phyloP scores from a whole-genome alignment of 2,329 filamentous ascomycete species.

The Cadophora sp. region DNA sequence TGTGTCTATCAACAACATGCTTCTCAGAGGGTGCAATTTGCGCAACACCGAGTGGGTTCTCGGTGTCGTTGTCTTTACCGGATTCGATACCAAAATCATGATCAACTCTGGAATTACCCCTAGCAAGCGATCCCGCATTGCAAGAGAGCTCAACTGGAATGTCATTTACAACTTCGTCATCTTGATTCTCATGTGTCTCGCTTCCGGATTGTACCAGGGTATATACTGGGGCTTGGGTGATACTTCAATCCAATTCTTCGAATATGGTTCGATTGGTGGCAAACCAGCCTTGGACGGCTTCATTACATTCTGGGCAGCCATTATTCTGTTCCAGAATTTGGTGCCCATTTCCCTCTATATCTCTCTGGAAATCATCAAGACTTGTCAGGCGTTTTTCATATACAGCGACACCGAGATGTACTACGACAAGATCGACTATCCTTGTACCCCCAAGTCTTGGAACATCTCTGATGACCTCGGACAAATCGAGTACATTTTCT shows the following conservation, averaged over 20 bases:
- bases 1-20: slow-evolving; percentile 91
- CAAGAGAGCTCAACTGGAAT: slow-evolving; percentile 94
- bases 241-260: slow-evolving; percentile 81
- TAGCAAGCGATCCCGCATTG: slow-evolving; percentile 89
- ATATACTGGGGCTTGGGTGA: slow-evolving; percentile 78
- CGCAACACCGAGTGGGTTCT: slow-evolving; percentile 97
- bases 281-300: slow-evolving; percentile 82
- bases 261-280: slow-evolving; percentile 82
- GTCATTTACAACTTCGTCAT: slow-evolving; percentile 96
- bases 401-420: slow-evolving; percentile 98
- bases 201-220: slow-evolving; percentile 85
- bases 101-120: slow-evolving; percentile 96
- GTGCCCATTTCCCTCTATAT: slow-evolving; percentile 98
- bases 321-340: slow-evolving; percentile 98
- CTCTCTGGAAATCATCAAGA: slow-evolving; percentile 93
- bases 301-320: slow-evolving; percentile 93
- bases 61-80: slow-evolving; percentile 92
- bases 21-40: slow-evolving; percentile 91
- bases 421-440: slow-evolving; percentile 91
- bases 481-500: slow-evolving; percentile 99
- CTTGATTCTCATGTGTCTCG: slow-evolving; percentile 86
- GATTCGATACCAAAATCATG: slow-evolving; percentile 98
- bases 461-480: slow-evolving; percentile 98
- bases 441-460: slow-evolving; percentile 97
- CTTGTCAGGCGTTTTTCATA: slow-evolving; percentile 94